Evolutionary conservation across 2,329 filamentous ascomycete species (phyloP), one percentile per base, ranked within the genome.

Genomic region (Fonsecaea multimorphosa): DNA sequence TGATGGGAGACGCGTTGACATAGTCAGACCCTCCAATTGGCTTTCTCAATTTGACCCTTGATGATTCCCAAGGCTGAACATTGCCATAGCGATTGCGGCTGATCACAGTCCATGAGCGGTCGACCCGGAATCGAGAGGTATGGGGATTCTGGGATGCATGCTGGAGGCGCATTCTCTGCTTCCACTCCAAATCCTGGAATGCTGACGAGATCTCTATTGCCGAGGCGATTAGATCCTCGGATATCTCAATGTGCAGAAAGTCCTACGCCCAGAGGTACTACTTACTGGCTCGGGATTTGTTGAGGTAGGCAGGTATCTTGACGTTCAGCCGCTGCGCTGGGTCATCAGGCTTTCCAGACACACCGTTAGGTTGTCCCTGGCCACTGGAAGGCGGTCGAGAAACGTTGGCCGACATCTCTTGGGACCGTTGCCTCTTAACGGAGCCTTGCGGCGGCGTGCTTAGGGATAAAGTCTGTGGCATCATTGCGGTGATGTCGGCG

Each of bases 11-110:
- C 44, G 91, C 91, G 75, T 95, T 95, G 78, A 94, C 91, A 76
- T 93, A 95, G 78, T 93, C 89, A 67, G 89, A 85, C 68, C 87
- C 82, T 40, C 86, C 89, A 16, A 90, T 85, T 1, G 91, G 89
- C 1, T 97, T 94, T 44, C 86, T 84, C 19, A 99, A 85, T 76
- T 87, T 89, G 63, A 99, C 85, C 40, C 95, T 88, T 74, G 96
- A 96, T 75, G 91, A 88, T 68, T 90, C 89, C 87, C 91, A 99
- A 0, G 93, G 92, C 75, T 93, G 90, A 69, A 99, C 92, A 75
- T 98, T 97, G 61, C 84, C 77, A 79, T 98, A 99, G 62, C 95
- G 89, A 78, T 98, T 96, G 71, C 94, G 85, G 38, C 79, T 76
- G 65, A 82, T 83, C 68, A 87, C 81, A 55, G 86, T 83, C 8